These are phyloP conservation scores for Phytophthora sp. DNA, from an alignment of 352 stramenopile genomes.

Conservation along the genomic window DNA sequence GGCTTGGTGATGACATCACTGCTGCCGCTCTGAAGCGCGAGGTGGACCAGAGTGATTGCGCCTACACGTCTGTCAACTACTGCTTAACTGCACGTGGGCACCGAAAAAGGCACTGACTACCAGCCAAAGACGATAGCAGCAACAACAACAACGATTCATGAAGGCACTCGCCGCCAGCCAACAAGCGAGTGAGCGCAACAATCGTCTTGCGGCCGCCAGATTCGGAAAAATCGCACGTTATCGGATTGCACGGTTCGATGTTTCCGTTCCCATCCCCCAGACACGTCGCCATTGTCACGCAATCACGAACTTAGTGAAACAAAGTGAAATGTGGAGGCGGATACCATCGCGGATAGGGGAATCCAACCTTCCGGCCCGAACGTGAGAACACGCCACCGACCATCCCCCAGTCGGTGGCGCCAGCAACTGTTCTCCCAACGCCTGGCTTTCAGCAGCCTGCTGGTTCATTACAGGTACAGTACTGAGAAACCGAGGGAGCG, in stretches of 20 bases:
- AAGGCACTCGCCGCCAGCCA: no score
- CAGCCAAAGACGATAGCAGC: neutral
- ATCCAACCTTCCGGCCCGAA: neutral
- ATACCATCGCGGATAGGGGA: conserved; percentile 1
- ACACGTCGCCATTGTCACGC: conserved; percentile 27
- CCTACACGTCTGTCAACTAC: no score
- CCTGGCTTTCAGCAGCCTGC: no score
- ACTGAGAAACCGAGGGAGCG: conserved; percentile 8
- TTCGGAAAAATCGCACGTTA: neutral
- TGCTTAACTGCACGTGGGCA: no score
- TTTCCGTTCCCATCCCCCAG: conserved; percentile 7
- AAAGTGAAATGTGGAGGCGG: conserved; percentile 2
- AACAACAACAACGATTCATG: neutral
- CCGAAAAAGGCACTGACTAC: neutral
- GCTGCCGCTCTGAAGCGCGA: neutral
- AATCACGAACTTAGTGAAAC: conserved; percentile 19
- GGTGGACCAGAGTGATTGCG: conserved; percentile 14
- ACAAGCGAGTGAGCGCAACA: no score
- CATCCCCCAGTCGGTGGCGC: conserved; percentile 1
- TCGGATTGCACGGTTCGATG: neutral
- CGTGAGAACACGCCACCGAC: neutral
- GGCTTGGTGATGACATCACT: conserved; percentile 31
- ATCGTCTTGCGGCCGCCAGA: neutral
- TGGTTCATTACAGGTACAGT: conserved; percentile 21
- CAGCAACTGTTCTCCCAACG: conserved; percentile 14